Percentiles rank a stretch among this genome's conserved stretches.
These are phyloP conservation scores for Coelastrella sp. DNA, from an alignment of 139 green algal genomes.

Conservation along the genomic window DNA sequence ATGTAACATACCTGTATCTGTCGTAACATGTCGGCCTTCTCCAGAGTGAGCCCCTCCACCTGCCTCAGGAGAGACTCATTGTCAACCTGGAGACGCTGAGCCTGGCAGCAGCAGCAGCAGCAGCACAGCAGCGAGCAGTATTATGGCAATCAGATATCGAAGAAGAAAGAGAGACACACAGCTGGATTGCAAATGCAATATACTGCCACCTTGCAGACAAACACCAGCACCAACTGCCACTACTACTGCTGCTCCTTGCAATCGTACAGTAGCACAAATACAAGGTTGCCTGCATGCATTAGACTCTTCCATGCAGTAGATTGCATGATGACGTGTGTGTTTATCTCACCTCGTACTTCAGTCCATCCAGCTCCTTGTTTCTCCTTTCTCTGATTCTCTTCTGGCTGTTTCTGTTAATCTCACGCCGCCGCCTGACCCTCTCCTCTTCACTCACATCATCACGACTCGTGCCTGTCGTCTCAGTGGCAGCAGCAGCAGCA, in stretches of 20 bases:
- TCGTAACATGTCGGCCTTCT: constrained; percentile 55
- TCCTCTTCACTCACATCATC: constrained; percentile 42
- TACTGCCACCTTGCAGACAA: no score
- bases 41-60: constrained; percentile 52
- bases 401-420: constrained; percentile 62
- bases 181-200: no score
- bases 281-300: no score
- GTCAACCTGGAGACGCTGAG: constrained; percentile 39
- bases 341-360: constrained; percentile 51
- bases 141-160: no score
- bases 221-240: no score
- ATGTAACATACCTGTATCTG: constrained; percentile 39
- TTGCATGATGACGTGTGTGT: no score
- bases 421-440: constrained; percentile 49
- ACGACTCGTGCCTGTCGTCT: constrained; percentile 35
- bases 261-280: no score
- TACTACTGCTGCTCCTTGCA: no score
- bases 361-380: constrained; percentile 52
- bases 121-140: constrained; percentile 8
- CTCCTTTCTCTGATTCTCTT: constrained; percentile 54
- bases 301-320: no score
- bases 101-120: constrained; percentile 18
- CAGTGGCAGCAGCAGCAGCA: constrained; percentile 33
- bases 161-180: no score
- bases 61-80: constrained; percentile 54